Base-by-base conservation (phyloP, 1,139 yeast genomes). In the Sugiyamaella paludigena region DNA sequence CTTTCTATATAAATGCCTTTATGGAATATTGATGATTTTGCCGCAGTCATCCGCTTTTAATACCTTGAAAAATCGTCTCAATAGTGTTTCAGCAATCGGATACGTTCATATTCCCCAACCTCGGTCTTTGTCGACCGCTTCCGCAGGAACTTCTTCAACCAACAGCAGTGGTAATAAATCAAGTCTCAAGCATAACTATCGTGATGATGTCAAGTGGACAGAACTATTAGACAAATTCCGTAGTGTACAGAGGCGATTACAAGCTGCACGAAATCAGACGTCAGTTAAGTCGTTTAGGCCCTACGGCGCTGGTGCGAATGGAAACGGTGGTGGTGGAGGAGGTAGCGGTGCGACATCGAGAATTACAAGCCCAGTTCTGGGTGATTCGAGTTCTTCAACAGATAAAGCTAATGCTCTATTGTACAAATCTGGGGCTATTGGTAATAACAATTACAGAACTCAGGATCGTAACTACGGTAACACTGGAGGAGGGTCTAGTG, bases 41-140 rank as follows among this genome's bases (percentile, higher is more conserved):
- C 99, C 99, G 0, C 99, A 94, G 65, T 87, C 97, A 0, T 79
- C 88, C n/a, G 96, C 98, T 0, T 94, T 88, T 66, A 81, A 79
- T 19, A 81, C 87, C 0, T 74, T 94, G 55, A 84, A 84, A 55
- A 87, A 85, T 62, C 75, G 99, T 53, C 74, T 92, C 47, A 79
- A 79, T 49, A 75, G 87, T 38, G 78, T 79, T 37, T 70, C 77
- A 12, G 65, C 72, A 4, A 67, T 71, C 43, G 73, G 72, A 7
- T 62, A 61, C 43, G 56, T 71, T 36, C 69, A 68, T 46, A 49
- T 63, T 9, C 67, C 65, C 7, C 45, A 45, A 31, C 52, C 45
- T 3, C 41, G 52, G 8, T 24, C 47, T n/a, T n/a, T 36, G n/a
- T 36, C 47, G 24, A 31, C 29, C n/a, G 40, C 11, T 8, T 16